These are phyloP conservation scores for Alternaria gansuensis DNA, from an alignment of 2,329 filamentous ascomycete species.

Conservation along the genomic window DNA sequence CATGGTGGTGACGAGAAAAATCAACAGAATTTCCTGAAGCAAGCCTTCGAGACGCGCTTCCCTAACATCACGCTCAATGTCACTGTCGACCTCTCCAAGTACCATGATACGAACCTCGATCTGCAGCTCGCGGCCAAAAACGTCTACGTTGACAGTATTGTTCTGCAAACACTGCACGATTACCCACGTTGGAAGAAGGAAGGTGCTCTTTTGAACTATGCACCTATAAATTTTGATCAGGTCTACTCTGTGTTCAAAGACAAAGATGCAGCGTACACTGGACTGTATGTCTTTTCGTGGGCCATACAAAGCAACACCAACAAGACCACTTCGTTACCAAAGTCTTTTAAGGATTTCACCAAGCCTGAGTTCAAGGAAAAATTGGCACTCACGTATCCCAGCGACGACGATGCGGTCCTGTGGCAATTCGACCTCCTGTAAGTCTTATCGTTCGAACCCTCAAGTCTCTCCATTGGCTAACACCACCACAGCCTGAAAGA, in stretches of 20 bases:
- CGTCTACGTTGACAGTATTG: constrained; percentile 56
- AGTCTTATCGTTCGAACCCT: not conserved
- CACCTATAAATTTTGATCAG: constrained; percentile 58
- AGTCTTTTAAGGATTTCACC: constrained; percentile 57
- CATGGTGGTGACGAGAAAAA: constrained; percentile 60
- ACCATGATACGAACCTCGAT: constrained; percentile 61
- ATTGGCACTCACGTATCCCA: constrained; percentile 61
- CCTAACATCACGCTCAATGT: constrained; percentile 63
- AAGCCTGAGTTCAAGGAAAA: constrained; percentile 60
- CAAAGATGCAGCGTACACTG: constrained; percentile 56
- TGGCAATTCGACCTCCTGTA: constrained; percentile 61
- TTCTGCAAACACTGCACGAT: constrained; percentile 63
- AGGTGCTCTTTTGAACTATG: constrained; percentile 61
- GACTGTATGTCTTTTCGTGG: constrained; percentile 47
- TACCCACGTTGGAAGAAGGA: constrained; percentile 62
- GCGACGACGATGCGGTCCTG: constrained; percentile 66
- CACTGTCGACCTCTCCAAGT: constrained; percentile 66
- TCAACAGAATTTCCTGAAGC: constrained; percentile 55
- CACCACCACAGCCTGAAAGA: constrained; percentile 36
- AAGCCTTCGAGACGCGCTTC: constrained; percentile 59
- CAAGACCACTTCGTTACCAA: constrained; percentile 43
- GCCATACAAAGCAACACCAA: constrained; percentile 40
- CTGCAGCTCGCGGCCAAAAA: constrained; percentile 53
- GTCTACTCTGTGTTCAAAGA: constrained; percentile 57
- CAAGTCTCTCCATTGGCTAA: constrained; percentile 1